Base-by-base conservation (phyloP, 2,329 filamentous ascomycete genomes). In the Geosmithia morbida region DNA sequence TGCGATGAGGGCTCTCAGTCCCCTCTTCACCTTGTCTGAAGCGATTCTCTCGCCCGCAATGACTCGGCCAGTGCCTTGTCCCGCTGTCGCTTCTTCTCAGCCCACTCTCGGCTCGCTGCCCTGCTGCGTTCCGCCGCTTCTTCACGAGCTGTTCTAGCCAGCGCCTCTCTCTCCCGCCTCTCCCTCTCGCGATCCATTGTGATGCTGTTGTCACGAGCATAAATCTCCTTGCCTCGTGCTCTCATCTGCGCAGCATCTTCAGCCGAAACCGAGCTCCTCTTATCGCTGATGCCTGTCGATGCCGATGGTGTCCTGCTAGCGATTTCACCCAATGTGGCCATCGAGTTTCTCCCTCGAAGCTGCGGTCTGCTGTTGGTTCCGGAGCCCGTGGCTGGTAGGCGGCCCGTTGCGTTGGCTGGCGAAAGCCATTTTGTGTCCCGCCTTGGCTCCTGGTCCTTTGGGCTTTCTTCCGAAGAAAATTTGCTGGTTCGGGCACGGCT, bases 61-160 rank as follows among this genome's bases (percentile, higher is more conserved):
- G 13, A 3, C 2, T 45, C 29, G 4, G 16, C n/a, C 8, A 17
- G 43, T n/a, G 20, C 43, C 26, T 67, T 72, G 17, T 59, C 64
- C 39, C 66, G 66, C 56, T 75, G 72, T 61, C 72, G 78, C 57
- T 26, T 26, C 22, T 26, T 26, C 22, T 79, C 75, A 11, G 77
- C 77, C 77, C 78, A 81, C 54, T 79, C 74, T 33, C 77, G 70
- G 52, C 76, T 76, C 49, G 74, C 68, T 57, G 69, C 66, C 47
- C 78, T 69, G 47, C 75, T 77, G 55, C 74, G 68, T 59, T 82
- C 77, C 10, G 79, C 77, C 20, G 79, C 79, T 54, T 78, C 67
- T 54, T 78, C 71, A 43, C 79, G 67, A 7, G 77, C 77, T 48
- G 66, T 55, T 55, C 71, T 76, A 14, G 77, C 71, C 39, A 68